Conservation (phyloP, 495 filamentous ascomycete species). For the Apodospora peruviana region DNA sequence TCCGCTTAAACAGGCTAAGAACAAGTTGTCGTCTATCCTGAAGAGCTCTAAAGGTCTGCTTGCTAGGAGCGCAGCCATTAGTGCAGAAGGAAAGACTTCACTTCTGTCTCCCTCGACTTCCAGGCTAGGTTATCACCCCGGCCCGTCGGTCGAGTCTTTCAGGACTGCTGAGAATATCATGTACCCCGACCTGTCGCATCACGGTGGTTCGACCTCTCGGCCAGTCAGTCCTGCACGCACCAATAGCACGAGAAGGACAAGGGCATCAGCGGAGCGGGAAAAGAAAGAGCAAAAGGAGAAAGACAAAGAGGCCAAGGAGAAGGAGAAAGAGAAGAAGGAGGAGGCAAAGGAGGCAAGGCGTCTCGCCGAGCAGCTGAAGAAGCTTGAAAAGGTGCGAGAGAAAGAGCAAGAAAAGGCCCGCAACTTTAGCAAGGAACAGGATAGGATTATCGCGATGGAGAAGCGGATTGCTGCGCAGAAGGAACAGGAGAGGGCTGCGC, state of each 20-base stretch:
- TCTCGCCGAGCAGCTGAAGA: conserved; percentile 48
- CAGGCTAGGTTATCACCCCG: conserved; percentile 26
- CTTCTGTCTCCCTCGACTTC: conserved; percentile 39
- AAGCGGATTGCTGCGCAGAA: conserved; percentile 25
- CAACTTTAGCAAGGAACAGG: conserved; percentile 45
- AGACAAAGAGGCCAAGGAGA: conserved; percentile 58
- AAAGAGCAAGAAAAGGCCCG: conserved; percentile 56
- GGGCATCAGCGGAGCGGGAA: conserved; percentile 69
- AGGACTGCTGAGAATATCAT: conserved; percentile 27
- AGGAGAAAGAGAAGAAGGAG: conserved; percentile 54
- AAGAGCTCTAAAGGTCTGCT: conserved; percentile 80
- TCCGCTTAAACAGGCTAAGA: conserved; percentile 82
- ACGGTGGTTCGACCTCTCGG: conserved; percentile 21
- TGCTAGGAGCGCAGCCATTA: conserved; percentile 70
- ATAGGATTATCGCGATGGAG: conserved; percentile 44
- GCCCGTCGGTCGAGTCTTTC: conserved; percentile 35
- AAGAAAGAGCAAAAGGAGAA: conserved; percentile 57
- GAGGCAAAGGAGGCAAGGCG: conserved; percentile 56
- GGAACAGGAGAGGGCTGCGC: conserved; percentile 10
- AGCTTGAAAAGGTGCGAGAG: conserved; percentile 46
- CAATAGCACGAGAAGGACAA: conserved; percentile 54
- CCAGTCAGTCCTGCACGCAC: conserved; percentile 33
- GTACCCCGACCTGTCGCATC: conserved; percentile 41
- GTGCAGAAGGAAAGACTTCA: conserved; percentile 65
- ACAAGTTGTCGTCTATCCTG: conserved; percentile 78